Base-by-base conservation (phyloP, 2,329 filamentous ascomycete species). In the Bisporella sp. region DNA sequence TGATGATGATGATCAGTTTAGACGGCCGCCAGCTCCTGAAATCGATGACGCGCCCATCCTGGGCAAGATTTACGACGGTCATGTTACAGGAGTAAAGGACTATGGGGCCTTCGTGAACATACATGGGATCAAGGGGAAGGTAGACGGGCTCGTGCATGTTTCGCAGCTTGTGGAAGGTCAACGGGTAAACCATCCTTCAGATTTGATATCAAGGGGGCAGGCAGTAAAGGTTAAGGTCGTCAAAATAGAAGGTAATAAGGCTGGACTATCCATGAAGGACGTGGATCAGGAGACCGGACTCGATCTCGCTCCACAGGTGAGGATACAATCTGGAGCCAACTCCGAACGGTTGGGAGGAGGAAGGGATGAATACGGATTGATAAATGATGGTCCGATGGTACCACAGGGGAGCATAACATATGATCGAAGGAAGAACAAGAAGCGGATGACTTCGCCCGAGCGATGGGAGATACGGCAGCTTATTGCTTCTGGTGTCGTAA, bases 381-480 rank as follows among this genome's bases (percentile, higher is more conserved):
- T 62, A 54, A 72, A 68, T 40, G 67, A 73, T 35, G 69, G 69
- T 45, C 76, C 85, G 1, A 79, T 82, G 2, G 77, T 85, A 11
- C 79, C 89, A 52, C 82, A 87, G 60, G 75, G 73, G 41, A 76
- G 79, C 39, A 75, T 75, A 31, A 71, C 76, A 47, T 45, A 59
- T 45, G 73, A 74, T 40, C 76, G 74, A 1, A 72, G 76, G 57
- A 78, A 76, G 43, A 85, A 85, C 49, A 89, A 88, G 66, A 99
- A 99, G 73, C 79, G 93, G 47, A 85, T 97, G 84, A 97, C 92
- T 0, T 96, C 92, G 11, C 93, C 93, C 1, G 93, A 99, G 66
- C 76, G 93, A 64, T 99, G 93, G 92, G 93, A 99, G 67, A 96
- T 99, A 55, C 83, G 92, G 55, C 93, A 99, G 64, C 76, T 99